Evolutionary conservation across 2,329 filamentous ascomycete genomes (phyloP), one percentile per base, ranked within the genome.

Genomic region (Chrysoporthe deuterocubensis): DNA sequence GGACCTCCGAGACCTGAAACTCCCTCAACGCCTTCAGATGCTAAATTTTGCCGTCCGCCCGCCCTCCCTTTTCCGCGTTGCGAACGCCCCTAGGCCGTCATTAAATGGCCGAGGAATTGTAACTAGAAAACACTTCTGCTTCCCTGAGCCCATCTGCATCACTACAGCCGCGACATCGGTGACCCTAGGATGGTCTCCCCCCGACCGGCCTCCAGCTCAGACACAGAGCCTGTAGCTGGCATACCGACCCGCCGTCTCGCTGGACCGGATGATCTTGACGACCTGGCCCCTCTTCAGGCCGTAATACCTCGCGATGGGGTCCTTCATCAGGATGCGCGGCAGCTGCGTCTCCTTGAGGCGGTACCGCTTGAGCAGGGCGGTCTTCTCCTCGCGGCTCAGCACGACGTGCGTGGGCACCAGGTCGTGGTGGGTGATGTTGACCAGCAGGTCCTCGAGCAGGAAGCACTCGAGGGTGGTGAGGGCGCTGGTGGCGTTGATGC

Each of bases 351-450:
- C 96, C 88, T 97, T 98, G 79, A 99, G 82, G 61, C 96, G 89
- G 81, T 99, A 99, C 71, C 96, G 86, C 81, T 94, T 89, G 69
- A 99, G 85, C 75, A 99, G 82, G 48, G 92, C 91, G 59, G 83
- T 82, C 87, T 97, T 97, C 84, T 99, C 96, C 75, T 96, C 93
- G 58, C 89, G 87, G 75, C 93, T 97, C 67, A 99, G 88, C 69
- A 98, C 82, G 48, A 98, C 90, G 78, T 99, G 96, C 78, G 92
- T 94, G 57, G 96, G 96, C 42, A 99, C 96, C 66, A 99, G 87
- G 81, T 98, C 95, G 82, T 99, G 96, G 79, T 94, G 92, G 69
- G 95, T 98, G 80, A 99, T 98, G 82, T 99, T 99, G 80, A 99
- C 94, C 69, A 98, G 86, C 74, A 99, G 81, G 81, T 99, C 96